phyloP scores from a whole-genome alignment of 1,284 basidiomycete species.

The Sphaerobolus stellatus region DNA sequence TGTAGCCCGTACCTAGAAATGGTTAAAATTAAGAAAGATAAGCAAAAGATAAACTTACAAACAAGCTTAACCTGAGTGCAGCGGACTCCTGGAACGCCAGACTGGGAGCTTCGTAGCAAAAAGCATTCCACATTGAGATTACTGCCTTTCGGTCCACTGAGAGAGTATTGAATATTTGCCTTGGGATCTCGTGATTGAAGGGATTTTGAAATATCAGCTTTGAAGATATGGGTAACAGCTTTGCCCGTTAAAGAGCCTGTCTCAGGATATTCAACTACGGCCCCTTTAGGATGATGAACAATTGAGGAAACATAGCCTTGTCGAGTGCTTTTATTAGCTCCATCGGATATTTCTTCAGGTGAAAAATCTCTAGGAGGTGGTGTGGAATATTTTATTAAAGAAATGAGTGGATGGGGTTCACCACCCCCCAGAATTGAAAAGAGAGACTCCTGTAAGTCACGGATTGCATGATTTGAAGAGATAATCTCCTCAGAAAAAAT shows the following conservation, averaged over 20 bases:
- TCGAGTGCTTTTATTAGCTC: not conserved
- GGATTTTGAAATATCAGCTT: not conserved
- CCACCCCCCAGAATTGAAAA: no score
- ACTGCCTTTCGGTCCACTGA: not conserved
- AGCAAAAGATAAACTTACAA: not conserved
- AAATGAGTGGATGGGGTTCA: no score
- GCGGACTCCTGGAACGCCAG: not conserved
- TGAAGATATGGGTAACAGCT: not conserved
- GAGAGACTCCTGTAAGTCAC: no score
- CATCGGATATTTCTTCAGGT: not conserved
- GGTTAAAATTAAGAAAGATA: no score
- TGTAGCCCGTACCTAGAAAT: not conserved
- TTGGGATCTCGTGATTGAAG: not conserved
- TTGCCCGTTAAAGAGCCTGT: not conserved
- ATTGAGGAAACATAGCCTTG: not conserved
- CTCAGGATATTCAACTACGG: conserved; percentile 8
- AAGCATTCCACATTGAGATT: not conserved
- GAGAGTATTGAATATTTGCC: not conserved
- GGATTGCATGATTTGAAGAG: no score
- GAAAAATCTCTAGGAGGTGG: not conserved
- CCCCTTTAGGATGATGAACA: conserved; percentile 3
- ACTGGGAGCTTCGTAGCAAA: not conserved
- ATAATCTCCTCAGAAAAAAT: no score
- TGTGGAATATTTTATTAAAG: not conserved
- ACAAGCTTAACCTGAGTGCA: not conserved